Evolutionary conservation across 1,284 basidiomycete species (phyloP).

Genomic region (Cryptococcus sp.): DNA sequence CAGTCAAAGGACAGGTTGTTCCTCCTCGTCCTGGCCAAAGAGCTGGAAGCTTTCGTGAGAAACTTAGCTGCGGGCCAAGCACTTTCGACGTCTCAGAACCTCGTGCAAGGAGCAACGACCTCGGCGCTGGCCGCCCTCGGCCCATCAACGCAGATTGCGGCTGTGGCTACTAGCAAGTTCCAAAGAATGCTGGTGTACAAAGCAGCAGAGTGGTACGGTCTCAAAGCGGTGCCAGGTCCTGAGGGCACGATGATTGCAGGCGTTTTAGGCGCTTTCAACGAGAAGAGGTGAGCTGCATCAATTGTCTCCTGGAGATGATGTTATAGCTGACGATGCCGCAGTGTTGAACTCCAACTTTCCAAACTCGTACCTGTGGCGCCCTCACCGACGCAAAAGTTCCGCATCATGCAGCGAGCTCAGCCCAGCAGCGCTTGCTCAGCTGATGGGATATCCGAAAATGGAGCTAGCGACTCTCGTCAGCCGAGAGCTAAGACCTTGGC

Average conservation of each 20-base stretch:
- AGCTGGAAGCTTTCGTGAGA: constrained; percentile 43
- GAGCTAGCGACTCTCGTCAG: constrained; percentile 11
- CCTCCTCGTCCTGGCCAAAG: constrained; percentile 43
- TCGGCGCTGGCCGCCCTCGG: constrained; percentile 25
- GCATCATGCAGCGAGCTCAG: constrained; percentile 44
- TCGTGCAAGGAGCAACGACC: constrained; percentile 13
- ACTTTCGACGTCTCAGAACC: constrained; percentile 1
- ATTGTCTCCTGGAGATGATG: not conserved
- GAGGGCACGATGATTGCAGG: constrained; percentile 39
- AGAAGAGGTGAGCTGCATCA: constrained; percentile 31
- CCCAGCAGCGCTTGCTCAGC: constrained; percentile 2
- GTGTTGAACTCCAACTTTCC: constrained; percentile 23
- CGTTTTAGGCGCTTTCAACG: constrained; percentile 32
- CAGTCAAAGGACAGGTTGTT: constrained; percentile 46
- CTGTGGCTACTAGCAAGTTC: constrained; percentile 36
- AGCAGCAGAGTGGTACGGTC: constrained; percentile 49
- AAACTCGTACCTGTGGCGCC: constrained; percentile 30
- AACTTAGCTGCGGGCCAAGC: constrained; percentile 23
- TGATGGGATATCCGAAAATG: constrained; percentile 17
- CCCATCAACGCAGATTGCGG: constrained; percentile 24
- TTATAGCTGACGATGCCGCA: constrained; percentile 20
- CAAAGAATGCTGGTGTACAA: constrained; percentile 51
- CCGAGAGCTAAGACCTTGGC: constrained; percentile 42
- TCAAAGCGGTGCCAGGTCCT: constrained; percentile 32
- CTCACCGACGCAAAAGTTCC: constrained; percentile 38